Percentiles rank a stretch among this genome's conserved stretches.
Evolutionary conservation across 805 yeast species (phyloP).

Genomic region (Candida vaughaniae): DNA sequence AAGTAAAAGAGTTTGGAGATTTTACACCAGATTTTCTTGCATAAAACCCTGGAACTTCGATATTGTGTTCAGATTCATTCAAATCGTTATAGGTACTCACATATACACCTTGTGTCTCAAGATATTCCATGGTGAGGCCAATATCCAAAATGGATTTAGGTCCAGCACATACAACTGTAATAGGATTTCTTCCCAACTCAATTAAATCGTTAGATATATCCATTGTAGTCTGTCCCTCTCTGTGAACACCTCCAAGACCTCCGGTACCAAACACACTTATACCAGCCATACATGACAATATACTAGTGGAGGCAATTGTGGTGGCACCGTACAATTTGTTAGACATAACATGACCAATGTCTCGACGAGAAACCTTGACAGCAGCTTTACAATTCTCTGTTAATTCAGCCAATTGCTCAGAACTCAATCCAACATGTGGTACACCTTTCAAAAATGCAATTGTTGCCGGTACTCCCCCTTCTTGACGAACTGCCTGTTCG

Average conservation of each 20-base stretch:
- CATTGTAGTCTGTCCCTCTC: slow-evolving; percentile 70
- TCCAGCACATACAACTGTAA: slow-evolving; percentile 90
- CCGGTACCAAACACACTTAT: slow-evolving; percentile 89
- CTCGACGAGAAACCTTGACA: slow-evolving; percentile 76
- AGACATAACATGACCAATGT: slow-evolving; percentile 71
- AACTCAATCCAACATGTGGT: slow-evolving; percentile 66
- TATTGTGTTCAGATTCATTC: slow-evolving; percentile 8
- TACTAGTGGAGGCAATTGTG: slow-evolving; percentile 87
- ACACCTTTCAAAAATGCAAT: slow-evolving; percentile 72
- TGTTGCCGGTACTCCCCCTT: slow-evolving; percentile 82
- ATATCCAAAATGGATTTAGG: slow-evolving; percentile 86
- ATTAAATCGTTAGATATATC: slow-evolving; percentile 87
- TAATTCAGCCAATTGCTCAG: slow-evolving; percentile 48
- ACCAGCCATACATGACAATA: slow-evolving; percentile 70
- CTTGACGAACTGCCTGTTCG: slow-evolving; percentile 55
- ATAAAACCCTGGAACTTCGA: slow-evolving; percentile 76
- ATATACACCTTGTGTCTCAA: slow-evolving; percentile 89
- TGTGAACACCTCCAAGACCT: slow-evolving; percentile 89
- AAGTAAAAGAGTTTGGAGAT: slow-evolving; percentile 65
- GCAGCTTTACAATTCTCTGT: slow-evolving; percentile 40
- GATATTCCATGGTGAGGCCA: slow-evolving; percentile 74
- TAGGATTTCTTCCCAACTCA: slow-evolving; percentile 78
- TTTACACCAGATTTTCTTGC: slow-evolving; percentile 69
- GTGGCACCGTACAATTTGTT: slow-evolving; percentile 75
- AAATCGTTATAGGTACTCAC: slow-evolving; percentile 64